Conservation (phyloP, 2,329 filamentous ascomycete genomes). For the Aspergillus chevalieri region DNA sequence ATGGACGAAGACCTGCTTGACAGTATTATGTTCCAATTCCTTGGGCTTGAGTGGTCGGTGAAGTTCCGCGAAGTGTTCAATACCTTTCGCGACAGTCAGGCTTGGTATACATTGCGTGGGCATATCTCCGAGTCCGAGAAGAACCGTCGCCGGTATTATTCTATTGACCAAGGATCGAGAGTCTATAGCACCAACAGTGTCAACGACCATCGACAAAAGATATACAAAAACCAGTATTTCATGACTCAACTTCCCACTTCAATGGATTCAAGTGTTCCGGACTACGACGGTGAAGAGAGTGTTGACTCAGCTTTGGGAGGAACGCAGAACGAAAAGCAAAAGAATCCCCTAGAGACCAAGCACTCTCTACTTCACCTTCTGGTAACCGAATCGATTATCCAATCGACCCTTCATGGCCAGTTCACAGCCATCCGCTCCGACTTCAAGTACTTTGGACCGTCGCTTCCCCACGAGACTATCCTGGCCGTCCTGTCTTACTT, state of each 20-base stretch:
- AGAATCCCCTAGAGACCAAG: slow-evolving; percentile 45
- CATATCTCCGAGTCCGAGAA: slow-evolving; percentile 32
- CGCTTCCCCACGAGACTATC: slow-evolving; percentile 55
- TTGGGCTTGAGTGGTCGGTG: slow-evolving; percentile 49
- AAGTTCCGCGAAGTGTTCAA: slow-evolving; percentile 41
- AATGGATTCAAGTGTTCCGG: slow-evolving; percentile 31
- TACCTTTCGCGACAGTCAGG: slow-evolving; percentile 29
- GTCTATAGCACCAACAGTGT: slow-evolving; percentile 14
- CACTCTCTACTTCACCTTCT: slow-evolving; percentile 54
- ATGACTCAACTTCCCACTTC: slow-evolving; percentile 49
- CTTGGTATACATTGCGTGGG: slow-evolving; percentile 36
- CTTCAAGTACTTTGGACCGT: slow-evolving; percentile 54
- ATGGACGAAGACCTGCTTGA: slow-evolving; percentile 56
- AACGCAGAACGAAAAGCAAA: slow-evolving; percentile 20
- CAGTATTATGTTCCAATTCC: slow-evolving; percentile 49
- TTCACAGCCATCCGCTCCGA: slow-evolving; percentile 53
- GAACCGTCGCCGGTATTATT: slow-evolving; percentile 43
- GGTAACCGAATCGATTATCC: slow-evolving; percentile 50
- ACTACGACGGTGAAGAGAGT: slow-evolving; percentile 34
- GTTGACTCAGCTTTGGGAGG: slow-evolving; percentile 19
- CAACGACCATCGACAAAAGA: slow-evolving; percentile 28
- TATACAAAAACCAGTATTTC: slow-evolving; percentile 47
- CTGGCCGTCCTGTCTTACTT: slow-evolving; percentile 54
- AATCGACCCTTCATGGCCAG: slow-evolving; percentile 42
- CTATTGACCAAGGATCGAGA: slow-evolving; percentile 23